Percentiles rank a stretch among this genome's conserved stretches.
Evolutionary conservation across 2,329 filamentous ascomycete genomes (phyloP).

Genomic region (Colletotrichum noveboracense): DNA sequence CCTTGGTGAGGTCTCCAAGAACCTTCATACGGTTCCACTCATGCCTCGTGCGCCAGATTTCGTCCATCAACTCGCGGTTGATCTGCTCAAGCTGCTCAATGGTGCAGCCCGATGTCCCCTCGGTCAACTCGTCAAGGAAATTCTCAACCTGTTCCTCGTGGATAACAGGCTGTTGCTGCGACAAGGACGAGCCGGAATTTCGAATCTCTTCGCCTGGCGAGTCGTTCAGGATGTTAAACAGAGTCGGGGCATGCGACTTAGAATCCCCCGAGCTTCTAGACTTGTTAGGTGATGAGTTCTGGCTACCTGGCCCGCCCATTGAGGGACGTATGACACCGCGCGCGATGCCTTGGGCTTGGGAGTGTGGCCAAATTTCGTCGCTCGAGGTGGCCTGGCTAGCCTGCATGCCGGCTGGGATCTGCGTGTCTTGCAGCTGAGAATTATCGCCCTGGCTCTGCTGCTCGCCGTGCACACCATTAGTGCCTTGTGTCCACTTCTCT

Average conservation of each 20-base stretch:
- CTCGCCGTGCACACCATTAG: slow-evolving; percentile 66
- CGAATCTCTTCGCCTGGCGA: slow-evolving; percentile 37
- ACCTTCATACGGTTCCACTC: slow-evolving; percentile 87
- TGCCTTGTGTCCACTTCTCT: slow-evolving; percentile 73
- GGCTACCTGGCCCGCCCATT: slow-evolving; percentile 36
- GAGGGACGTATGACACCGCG: slow-evolving; percentile 37
- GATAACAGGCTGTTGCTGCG: slow-evolving; percentile 44
- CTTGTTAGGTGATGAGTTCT: slow-evolving; percentile 40
- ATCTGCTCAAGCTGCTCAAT: slow-evolving; percentile 97
- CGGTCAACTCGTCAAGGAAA: slow-evolving; percentile 68
- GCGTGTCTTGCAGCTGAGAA: slow-evolving; percentile 60
- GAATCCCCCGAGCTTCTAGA: slow-evolving; percentile 33
- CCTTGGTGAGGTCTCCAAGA: slow-evolving; percentile 62
- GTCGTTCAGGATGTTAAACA: slow-evolving; percentile 47
- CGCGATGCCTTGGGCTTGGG: slow-evolving; percentile 59
- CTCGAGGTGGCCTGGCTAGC: slow-evolving; percentile 53
- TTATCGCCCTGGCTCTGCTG: slow-evolving; percentile 40
- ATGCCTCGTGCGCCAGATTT: slow-evolving; percentile 78
- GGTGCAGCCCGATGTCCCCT: slow-evolving; percentile 75
- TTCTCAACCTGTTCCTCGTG: slow-evolving; percentile 55
- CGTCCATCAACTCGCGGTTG: slow-evolving; percentile 88
- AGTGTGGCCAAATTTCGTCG: slow-evolving; percentile 62
- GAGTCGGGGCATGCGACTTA: slow-evolving; percentile 37
- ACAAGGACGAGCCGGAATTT: slow-evolving; percentile 22
- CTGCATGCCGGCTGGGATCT: slow-evolving; percentile 36